Evolutionary conservation across 2,329 filamentous ascomycete species (phyloP), one percentile per base, ranked within the genome.

Genomic region (Cercospora nicotianae): DNA sequence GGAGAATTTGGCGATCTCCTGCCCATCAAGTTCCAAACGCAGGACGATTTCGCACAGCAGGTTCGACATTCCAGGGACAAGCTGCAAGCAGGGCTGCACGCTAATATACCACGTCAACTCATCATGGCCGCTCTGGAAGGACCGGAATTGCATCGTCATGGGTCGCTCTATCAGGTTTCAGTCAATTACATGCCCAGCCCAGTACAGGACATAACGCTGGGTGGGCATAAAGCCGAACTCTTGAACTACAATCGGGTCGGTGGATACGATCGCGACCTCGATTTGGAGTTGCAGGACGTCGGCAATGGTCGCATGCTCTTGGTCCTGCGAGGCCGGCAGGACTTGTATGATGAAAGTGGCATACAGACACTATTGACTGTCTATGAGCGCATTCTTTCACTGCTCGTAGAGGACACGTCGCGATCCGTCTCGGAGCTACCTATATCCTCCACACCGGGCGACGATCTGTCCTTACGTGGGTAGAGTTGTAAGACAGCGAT

Each of bases 1-100:
- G 82, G 82, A 3, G 69, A 77, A 58, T 81, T 79, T 66, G 57
- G 81, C 7, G 81, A 83, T 64, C 45, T 82, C 3, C 70, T 84
- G 0, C 76, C 81, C 62, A 30, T 64, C 33, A 58, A 59, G 20
- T 64, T 64, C 20, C 51, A 59, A 28, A 2, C 39, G 0, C 62
- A 64, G 33, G 62, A 64, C 20, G 62, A 64, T 59, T 59, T 64
- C 51, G 51, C 48, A 64, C 62, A 64, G 51, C 48, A 58, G 62
- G 33, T 64, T 45, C 62, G 51, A 59, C 62, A 64, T 59, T 59
- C 62, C 18, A 55, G 51, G 31, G 62, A 64, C 51, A 64, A 64
- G 51, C 36, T 64, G 51, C 48, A 64, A 64, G 62, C 62, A 64
- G 62, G 62, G 28, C 62, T 64, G 2, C 28, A 30, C 31, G n/a